Evolutionary conservation across 163 green algal species (phyloP).

Genomic region (Chlamydomonas reinhardtii): DNA sequence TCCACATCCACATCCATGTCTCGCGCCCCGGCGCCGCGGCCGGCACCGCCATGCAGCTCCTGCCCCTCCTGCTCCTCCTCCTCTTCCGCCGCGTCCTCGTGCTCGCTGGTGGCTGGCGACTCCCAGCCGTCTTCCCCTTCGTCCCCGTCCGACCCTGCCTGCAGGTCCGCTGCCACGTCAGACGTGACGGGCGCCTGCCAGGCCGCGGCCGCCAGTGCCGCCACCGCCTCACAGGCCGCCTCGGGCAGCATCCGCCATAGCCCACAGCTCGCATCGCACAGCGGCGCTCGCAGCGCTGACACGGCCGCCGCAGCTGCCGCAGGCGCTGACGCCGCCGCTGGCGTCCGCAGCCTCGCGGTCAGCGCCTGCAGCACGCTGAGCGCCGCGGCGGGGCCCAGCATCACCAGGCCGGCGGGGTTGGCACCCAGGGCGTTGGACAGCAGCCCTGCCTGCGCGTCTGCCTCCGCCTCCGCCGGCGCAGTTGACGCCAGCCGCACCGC

Average conservation of each 20-base stretch:
- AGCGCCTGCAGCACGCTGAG: background rate
- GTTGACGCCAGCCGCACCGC: background rate
- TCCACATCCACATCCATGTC: no score
- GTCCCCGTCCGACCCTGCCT: no score
- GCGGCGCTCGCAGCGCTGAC: background rate
- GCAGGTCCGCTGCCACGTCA: no score
- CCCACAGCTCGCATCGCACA: background rate
- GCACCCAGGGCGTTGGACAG: slow-evolving; percentile 13
- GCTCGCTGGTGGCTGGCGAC: no score
- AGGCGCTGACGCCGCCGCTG: background rate
- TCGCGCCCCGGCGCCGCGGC: no score
- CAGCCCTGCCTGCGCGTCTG: background rate
- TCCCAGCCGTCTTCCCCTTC: no score
- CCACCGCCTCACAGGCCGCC: background rate
- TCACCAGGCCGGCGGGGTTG: slow-evolving; percentile 5
- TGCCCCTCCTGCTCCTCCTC: no score
- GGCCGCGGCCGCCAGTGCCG: background rate
- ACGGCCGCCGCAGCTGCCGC: background rate
- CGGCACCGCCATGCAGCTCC: no score
- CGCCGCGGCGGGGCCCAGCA: background rate
- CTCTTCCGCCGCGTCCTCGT: no score
- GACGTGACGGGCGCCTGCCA: slow-evolving; percentile 14
- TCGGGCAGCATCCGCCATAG: slow-evolving; percentile 16
- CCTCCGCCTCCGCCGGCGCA: background rate
- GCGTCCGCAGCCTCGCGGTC: background rate